Evolutionary conservation across 2,329 filamentous ascomycete genomes (phyloP).

Genomic region (Trichoderma sp.): DNA sequence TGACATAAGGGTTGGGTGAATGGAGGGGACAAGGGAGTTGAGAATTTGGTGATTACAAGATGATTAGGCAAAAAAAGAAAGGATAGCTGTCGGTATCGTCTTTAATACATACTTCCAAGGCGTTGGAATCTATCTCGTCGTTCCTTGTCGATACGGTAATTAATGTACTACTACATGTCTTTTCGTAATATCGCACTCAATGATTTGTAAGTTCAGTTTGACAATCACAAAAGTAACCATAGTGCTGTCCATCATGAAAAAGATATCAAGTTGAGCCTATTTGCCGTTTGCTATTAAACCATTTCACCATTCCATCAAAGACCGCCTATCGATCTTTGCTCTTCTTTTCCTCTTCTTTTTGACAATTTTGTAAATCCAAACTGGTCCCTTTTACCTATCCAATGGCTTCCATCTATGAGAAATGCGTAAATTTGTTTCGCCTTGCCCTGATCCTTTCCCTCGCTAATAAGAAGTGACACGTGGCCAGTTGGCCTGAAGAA

Average conservation of each 20-base stretch:
- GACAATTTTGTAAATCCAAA: background rate
- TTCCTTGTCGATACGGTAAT: background rate
- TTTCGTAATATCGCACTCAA: background rate
- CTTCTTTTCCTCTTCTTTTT: background rate
- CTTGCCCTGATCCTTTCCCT: constrained; percentile 6
- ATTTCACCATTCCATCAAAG: constrained; percentile 7
- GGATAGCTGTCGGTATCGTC: constrained; percentile 10
- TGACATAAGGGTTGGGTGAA: background rate
- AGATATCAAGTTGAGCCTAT: background rate
- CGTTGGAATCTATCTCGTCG: constrained; percentile 25
- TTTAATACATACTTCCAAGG: constrained; percentile 11
- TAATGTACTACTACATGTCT: background rate
- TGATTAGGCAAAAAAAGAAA: background rate
- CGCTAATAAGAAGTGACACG: constrained; percentile 11
- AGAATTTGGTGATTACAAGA: background rate
- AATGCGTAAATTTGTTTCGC: background rate
- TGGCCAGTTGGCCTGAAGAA: constrained; percentile 1
- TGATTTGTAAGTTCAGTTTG: background rate
- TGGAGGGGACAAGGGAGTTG: background rate
- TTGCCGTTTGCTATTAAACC: background rate
- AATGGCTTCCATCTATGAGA: constrained; percentile 10
- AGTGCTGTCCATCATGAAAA: background rate
- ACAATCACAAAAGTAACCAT: background rate
- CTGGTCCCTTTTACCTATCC: background rate
- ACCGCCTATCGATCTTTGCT: constrained; percentile 7